Conservation (phyloP, 2,329 filamentous ascomycete genomes). For the Penicillium janthinellum region DNA sequence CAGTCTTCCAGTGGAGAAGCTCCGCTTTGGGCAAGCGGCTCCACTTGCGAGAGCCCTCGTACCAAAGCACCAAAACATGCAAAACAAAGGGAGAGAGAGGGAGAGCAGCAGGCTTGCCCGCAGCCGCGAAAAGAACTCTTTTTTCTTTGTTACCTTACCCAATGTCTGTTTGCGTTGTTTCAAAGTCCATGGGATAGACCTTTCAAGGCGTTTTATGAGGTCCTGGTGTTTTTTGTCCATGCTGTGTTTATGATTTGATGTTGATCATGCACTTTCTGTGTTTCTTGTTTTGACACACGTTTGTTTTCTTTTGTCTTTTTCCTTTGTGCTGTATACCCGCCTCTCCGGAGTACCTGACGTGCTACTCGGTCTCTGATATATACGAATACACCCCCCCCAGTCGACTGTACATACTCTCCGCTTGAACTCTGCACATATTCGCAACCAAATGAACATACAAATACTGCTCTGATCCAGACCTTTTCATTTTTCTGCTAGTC, state of each 20-base stretch:
- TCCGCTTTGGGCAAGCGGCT: slow-evolving; percentile 11
- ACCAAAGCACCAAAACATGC: not conserved
- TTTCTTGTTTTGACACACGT: not conserved
- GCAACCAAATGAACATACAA: not conserved
- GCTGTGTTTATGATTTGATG: slow-evolving; percentile 14
- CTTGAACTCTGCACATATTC: not conserved
- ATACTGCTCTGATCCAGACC: not conserved
- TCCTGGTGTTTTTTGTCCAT: not conserved
- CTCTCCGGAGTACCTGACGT: too few species aligned
- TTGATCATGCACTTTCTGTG: slow-evolving; percentile 5
- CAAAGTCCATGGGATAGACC: slow-evolving; percentile 1
- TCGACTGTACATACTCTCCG: not conserved
- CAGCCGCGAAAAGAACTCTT: not conserved
- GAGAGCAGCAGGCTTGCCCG: not conserved
- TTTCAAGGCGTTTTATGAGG: not conserved
- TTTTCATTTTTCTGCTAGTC: not conserved
- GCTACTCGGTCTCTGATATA: not conserved
- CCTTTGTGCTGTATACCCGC: slow-evolving; percentile 8
- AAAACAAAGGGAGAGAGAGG: not conserved
- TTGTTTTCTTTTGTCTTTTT: not conserved
- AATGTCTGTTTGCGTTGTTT: not conserved
- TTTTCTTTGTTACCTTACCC: not conserved
- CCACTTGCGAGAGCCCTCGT: not conserved
- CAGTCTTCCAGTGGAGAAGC: slow-evolving; percentile 12
- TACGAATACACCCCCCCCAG: slow-evolving; percentile 10